phyloP scores from a whole-genome alignment of 306 rosid genomes.

The Macrotyloma uniflorum region DNA sequence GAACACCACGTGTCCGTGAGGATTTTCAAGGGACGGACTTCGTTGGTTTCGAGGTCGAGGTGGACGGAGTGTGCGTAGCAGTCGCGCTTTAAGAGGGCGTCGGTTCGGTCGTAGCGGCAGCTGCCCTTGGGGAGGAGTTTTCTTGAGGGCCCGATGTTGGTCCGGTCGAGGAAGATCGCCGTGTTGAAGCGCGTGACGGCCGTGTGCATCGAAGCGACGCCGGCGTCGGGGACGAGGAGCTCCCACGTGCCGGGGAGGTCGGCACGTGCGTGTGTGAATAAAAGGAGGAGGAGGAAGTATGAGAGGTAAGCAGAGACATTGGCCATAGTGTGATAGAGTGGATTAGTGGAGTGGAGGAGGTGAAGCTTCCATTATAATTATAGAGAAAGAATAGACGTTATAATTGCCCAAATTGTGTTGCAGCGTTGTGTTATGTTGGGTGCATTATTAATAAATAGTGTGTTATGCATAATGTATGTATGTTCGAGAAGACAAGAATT shows the following conservation, averaged over 20 bases:
- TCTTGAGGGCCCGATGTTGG: constrained; percentile 76
- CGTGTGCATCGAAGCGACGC: constrained; percentile 93
- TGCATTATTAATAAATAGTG: too few species aligned
- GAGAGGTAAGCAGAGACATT: not conserved
- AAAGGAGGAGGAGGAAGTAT: not conserved
- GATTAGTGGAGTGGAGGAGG: not conserved
- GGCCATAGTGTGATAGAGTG: constrained; percentile 36
- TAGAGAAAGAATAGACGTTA: not conserved
- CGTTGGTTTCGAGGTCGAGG: constrained; percentile 61
- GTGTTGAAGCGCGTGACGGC: constrained; percentile 90
- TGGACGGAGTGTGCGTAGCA: constrained; percentile 85
- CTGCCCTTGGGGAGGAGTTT: constrained; percentile 57
- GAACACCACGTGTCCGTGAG: constrained; percentile 98
- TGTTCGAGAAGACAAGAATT: too few species aligned
- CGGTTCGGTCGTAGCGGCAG: constrained; percentile 63
- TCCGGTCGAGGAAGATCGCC: constrained; percentile 81
- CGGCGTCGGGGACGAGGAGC: constrained; percentile 64
- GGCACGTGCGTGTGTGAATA: constrained; percentile 40
- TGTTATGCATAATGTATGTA: too few species aligned
- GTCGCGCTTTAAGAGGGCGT: constrained; percentile 59
- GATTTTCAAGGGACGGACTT: constrained; percentile 69
- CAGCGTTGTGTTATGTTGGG: not conserved
- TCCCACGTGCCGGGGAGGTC: constrained; percentile 95
- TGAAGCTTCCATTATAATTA: constrained; percentile 34
- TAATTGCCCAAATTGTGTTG: not conserved